Percentiles rank a stretch among this genome's conserved stretches.
Conservation (phyloP, 1,284 basidiomycete genomes). For the Bjerkandera adusta region DNA sequence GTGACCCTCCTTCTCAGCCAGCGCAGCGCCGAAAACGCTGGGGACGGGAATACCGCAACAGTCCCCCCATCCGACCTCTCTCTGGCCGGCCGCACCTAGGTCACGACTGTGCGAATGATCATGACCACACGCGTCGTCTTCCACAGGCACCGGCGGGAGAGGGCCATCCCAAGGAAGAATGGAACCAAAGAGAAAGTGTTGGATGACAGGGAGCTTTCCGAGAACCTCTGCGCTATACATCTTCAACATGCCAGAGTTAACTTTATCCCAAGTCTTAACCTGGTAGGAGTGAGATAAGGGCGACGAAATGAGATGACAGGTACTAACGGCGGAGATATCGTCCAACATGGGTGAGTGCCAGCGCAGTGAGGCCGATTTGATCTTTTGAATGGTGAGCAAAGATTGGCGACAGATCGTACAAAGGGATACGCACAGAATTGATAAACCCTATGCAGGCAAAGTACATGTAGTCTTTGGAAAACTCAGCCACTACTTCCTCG, state of each 20-base stretch:
- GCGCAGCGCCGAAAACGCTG: conserved; percentile 77
- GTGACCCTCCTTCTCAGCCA: conserved; percentile 44
- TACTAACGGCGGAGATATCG: conserved; percentile 87
- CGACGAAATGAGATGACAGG: neutral
- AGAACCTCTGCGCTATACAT: conserved; percentile 98
- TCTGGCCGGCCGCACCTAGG: conserved; percentile 45
- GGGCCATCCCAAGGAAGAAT: conserved; percentile 75
- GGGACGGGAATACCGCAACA: conserved; percentile 92
- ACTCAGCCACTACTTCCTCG: conserved; percentile 90
- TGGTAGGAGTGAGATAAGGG: conserved; percentile 24
- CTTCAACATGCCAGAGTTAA: conserved; percentile 97
- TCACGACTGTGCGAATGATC: conserved; percentile 38
- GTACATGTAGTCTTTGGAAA: conserved; percentile 93
- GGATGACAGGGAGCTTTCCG: conserved; percentile 92
- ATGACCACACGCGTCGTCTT: conserved; percentile 30
- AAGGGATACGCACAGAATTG: conserved; percentile 69
- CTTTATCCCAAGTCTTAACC: conserved; percentile 97
- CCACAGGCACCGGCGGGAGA: conserved; percentile 37
- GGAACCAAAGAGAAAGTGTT: conserved; percentile 94
- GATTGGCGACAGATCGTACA: neutral
- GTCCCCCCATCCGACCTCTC: conserved; percentile 80
- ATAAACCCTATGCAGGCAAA: conserved; percentile 96
- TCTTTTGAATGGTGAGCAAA: conserved; percentile 42
- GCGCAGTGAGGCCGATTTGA: conserved; percentile 92
- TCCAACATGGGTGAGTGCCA: conserved; percentile 99